Conservation (phyloP, 208 protist genomes). For the Naegleria lovaniensis region DNA sequence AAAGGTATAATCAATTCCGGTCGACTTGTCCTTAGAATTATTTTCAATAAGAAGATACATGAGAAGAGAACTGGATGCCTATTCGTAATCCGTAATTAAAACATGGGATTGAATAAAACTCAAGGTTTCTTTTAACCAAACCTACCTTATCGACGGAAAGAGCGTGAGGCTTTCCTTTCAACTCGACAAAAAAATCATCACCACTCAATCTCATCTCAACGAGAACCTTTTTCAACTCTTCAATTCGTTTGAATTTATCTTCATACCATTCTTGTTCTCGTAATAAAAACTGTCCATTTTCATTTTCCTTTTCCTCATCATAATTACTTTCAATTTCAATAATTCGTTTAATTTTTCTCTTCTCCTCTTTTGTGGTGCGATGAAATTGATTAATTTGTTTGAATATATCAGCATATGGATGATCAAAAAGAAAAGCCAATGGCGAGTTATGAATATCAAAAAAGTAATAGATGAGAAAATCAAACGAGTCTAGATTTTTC, state of each 20-base stretch:
- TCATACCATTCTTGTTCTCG: conserved; percentile 9
- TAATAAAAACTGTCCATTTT: neutral
- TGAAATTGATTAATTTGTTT: neutral
- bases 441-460: conserved; percentile 3
- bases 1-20: neutral
- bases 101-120: too few species aligned
- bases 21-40: neutral
- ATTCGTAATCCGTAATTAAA: too few species aligned
- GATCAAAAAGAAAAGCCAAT: neutral
- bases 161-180: neutral
- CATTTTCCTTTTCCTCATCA: neutral
- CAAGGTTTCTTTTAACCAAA: too few species aligned
- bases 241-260: neutral
- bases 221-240: neutral
- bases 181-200: neutral
- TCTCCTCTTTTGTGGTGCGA: neutral
- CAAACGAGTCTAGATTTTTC: neutral
- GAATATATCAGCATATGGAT: neutral
- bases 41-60: neutral
- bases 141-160: neutral
- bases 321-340: conserved; percentile 12
- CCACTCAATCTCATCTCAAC: neutral
- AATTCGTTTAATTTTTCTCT: neutral
- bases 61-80: neutral
- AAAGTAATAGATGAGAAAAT: neutral